These are phyloP conservation scores for Ambispora gerdemannii DNA, from an alignment of 192 early-diverging fungal genomes.

Conservation along the genomic window DNA sequence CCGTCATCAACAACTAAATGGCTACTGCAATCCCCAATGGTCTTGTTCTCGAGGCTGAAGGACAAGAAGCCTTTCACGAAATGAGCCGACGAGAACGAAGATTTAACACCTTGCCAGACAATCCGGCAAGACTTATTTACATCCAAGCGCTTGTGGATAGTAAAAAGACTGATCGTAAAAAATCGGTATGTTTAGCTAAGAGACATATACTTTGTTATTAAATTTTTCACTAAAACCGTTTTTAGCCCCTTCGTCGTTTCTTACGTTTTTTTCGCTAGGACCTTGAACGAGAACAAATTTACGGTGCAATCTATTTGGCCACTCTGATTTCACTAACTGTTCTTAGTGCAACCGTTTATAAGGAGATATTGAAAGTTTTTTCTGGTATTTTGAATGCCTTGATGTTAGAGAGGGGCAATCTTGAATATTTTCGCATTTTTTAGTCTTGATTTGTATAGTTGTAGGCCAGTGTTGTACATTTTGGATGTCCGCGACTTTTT, in stretches of 20 bases:
- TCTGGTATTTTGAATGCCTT: no score
- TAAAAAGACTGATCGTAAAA: conserved; percentile 7
- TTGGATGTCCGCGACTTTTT: no score
- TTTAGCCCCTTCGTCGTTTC: conserved; percentile 7
- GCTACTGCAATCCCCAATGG: neutral
- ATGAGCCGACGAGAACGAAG: neutral
- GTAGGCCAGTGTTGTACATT: conserved; percentile 10
- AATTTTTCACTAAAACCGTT: conserved; percentile 26
- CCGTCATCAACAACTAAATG: no score
- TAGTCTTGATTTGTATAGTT: conserved; percentile 14
- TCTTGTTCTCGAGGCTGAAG: neutral
- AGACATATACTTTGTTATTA: conserved; percentile 9
- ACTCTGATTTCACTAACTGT: neutral
- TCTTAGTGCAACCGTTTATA: neutral
- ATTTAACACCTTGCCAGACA: conserved; percentile 12
- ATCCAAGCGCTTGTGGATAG: neutral
- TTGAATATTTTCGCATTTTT: neutral
- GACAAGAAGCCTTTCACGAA: conserved; percentile 6
- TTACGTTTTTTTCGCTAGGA: neutral
- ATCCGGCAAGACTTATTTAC: neutral
- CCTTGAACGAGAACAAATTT: no score
- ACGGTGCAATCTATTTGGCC: neutral
- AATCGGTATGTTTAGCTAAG: conserved; percentile 27
- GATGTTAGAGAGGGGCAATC: neutral
- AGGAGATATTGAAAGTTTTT: neutral